These are phyloP conservation scores for Colletotrichum sp. DNA, from an alignment of 2,329 filamentous ascomycete species.

Conservation along the genomic window DNA sequence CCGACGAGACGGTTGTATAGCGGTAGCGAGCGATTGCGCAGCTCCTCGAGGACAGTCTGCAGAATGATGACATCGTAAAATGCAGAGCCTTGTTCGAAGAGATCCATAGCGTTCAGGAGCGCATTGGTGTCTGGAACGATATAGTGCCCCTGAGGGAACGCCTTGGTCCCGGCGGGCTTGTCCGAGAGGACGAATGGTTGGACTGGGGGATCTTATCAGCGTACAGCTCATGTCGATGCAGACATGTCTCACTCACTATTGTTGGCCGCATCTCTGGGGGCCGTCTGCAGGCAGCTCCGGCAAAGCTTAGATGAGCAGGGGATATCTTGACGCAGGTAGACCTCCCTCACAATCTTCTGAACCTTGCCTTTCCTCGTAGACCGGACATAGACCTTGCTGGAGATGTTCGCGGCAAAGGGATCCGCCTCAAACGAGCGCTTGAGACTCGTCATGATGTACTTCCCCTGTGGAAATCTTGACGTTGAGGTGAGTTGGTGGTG, in stretches of 20 bases:
- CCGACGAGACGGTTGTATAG: conserved; percentile 93
- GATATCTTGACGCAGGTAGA: conserved; percentile 96
- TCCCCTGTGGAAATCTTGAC: background rate
- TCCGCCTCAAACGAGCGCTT: conserved; percentile 62
- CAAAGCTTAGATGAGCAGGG: conserved; percentile 95
- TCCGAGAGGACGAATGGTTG: conserved; percentile 88
- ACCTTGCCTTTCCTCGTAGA: conserved; percentile 97
- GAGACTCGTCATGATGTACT: conserved; percentile 64
- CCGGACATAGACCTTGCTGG: conserved; percentile 94
- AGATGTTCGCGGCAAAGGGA: conserved; percentile 73
- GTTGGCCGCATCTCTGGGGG: conserved; percentile 80
- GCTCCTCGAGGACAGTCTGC: conserved; percentile 94
- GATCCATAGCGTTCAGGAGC: conserved; percentile 92
- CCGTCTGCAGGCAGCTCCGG: conserved; percentile 72
- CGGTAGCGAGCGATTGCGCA: conserved; percentile 90
- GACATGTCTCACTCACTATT: conserved; percentile 59
- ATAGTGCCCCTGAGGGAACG: conserved; percentile 88
- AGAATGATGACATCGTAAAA: conserved; percentile 98
- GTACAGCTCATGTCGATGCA: background rate
- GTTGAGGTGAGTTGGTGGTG: background rate
- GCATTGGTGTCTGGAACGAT: conserved; percentile 96
- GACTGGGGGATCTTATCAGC: conserved; percentile 50
- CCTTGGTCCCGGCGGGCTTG: conserved; percentile 81
- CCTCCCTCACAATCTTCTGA: conserved; percentile 96
- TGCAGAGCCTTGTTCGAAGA: conserved; percentile 89